Percentiles rank a stretch among this genome's conserved stretches.
phyloP scores from a whole-genome alignment of 2,329 filamentous ascomycete genomes.

The Beauveria pseudobassiana region DNA sequence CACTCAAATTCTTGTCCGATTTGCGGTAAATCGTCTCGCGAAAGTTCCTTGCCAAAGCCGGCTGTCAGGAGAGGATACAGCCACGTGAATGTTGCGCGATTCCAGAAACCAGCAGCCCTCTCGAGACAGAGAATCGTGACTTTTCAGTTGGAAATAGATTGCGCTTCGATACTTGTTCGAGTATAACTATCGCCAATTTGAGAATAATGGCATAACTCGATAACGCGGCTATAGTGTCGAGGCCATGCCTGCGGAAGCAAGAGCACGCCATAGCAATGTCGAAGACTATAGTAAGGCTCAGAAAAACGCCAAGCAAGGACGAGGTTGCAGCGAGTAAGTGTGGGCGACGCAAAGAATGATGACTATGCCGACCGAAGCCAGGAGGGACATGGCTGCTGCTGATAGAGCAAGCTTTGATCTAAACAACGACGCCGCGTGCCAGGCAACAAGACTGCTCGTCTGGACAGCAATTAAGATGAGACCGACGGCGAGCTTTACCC shows the following conservation, averaged over 20 bases:
- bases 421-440: background rate
- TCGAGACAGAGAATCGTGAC: background rate
- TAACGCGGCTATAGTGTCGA: slow-evolving; percentile 18
- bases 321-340: slow-evolving; percentile 23
- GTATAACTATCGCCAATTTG: slow-evolving; percentile 21
- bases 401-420: background rate
- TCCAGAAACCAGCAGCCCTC: background rate
- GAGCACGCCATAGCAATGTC: slow-evolving; percentile 27
- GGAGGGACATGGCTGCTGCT: background rate
- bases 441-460: background rate
- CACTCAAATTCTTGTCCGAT: background rate
- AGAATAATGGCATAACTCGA: slow-evolving; percentile 19
- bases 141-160: background rate
- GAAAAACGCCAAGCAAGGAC: slow-evolving; percentile 22
- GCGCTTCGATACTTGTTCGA: slow-evolving; percentile 26
- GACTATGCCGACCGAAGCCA: background rate
- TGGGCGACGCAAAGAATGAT: slow-evolving; percentile 26
- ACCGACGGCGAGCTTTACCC: background rate
- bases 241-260: slow-evolving; percentile 21
- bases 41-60: background rate
- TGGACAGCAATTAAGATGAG: background rate
- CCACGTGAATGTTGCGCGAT: slow-evolving; percentile 2
- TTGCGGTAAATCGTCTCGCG: background rate
- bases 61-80: background rate
- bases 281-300: slow-evolving; percentile 25